Base-by-base conservation (phyloP, 345 rosid genomes). In the Carallia pectinifolia region DNA sequence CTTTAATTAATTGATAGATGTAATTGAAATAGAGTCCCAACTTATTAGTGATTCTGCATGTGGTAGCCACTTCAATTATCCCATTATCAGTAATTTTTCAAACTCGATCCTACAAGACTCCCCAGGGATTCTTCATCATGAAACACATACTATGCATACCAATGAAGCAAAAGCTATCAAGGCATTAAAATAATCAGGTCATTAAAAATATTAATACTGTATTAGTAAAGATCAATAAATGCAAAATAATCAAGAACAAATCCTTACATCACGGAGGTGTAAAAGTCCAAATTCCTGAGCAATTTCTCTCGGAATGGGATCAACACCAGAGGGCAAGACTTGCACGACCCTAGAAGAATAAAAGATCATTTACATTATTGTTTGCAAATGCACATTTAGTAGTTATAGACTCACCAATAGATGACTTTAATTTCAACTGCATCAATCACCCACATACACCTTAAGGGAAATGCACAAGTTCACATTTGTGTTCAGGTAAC, bases 261-360 rank as follows among this genome's bases (percentile, higher is more conserved):
- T 47, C 77, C 93, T 85, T 80, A 87, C 97, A 77, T 90, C 90
- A 81, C 44, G 74, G 61, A 92, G 99, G 67, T 77, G 68, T 67
- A 90, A 71, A 73, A 95, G 82, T 71, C 89, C 90, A 84, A 90
- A 85, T n/a, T 83, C 90, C 75, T 72, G 79, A 19, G 79, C 81
- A 77, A 95, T 76, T 71, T 82, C 92, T 79, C 74, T 68, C 69
- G 97, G 99, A 71, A 95, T 77, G 50, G 96, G 96, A 85, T 95
- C 99, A 73, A 92, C 68, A 78, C 80, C 67, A 50, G 63, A 72
- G 44, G 81, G 83, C 80, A 92, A 83, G 56, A 73, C 71, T 68
- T 70, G 86, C 68, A 95, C 81, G 61, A 83, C 92, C 70, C 99
- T 95, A 85, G 29, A 53, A 69, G 53, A 79, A 70, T 64, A 29